phyloP scores from a whole-genome alignment of 2,329 filamentous ascomycete genomes.

The Venturia effusa region DNA sequence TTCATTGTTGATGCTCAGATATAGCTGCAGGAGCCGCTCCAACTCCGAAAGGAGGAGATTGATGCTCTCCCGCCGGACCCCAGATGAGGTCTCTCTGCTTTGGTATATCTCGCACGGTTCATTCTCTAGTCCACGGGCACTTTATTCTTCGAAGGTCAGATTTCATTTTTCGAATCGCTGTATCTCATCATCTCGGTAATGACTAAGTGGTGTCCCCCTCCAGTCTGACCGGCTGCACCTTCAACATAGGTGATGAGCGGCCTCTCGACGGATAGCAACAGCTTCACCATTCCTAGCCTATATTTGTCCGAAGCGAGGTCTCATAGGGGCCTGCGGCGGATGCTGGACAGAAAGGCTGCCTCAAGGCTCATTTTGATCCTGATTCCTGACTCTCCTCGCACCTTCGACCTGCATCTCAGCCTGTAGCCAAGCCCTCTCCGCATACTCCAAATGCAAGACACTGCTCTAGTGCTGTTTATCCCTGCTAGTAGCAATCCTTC shows the following conservation, averaged over 20 bases:
- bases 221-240: background rate
- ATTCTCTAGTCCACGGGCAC: background rate
- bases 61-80: background rate
- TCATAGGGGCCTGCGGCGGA: background rate
- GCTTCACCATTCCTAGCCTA: background rate
- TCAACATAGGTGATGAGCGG: background rate
- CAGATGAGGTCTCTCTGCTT: background rate
- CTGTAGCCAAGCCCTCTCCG: conserved; percentile 1
- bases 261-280: background rate
- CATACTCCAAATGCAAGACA: conserved; percentile 1
- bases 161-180: background rate
- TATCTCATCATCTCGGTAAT: background rate
- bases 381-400: background rate
- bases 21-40: background rate
- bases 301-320: background rate
- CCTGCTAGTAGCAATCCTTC: background rate
- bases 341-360: background rate
- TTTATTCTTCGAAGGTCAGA: background rate
- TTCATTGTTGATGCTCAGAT: background rate
- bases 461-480: background rate
- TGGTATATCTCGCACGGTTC: background rate
- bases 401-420: background rate
- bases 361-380: background rate
- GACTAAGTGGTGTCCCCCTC: background rate
- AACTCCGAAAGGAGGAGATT: background rate